Base-by-base conservation (phyloP, 2,329 filamentous ascomycete species). In the Hypoxylon sp. region DNA sequence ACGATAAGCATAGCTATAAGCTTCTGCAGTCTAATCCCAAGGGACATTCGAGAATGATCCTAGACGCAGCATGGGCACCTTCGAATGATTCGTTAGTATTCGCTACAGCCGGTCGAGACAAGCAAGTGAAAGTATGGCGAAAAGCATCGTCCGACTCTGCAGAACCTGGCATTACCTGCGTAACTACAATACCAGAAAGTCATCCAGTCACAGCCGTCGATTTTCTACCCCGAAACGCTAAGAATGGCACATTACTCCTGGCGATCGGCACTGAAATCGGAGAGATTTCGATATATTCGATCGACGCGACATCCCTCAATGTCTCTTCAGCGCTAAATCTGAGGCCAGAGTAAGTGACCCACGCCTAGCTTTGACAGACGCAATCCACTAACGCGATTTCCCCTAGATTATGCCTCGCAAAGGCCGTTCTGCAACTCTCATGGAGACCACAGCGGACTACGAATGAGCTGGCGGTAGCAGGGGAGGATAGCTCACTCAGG, bases 21-120 rank as follows among this genome's bases (percentile, higher is more conserved):
- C 82, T 91, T 2, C 79, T 88, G 42, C 84, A 90, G 68, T 84
- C 87, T 2, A 94, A 97, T 74, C 88, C 89, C 1, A 98, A 97
- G 81, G 95, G 93, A 0, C 96, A 99, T 79, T 86, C 92, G 3
- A 86, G 96, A 66, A 98, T 99, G 94, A 95, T 99, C 50, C 85
- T 98, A 13, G 94, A 94, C 77, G 92, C 90, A 1, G 89, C 92
- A 2, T 99, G 96, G 95, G 90, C 91, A 0, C 91, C 91, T 1
- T 30, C 85, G 6, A 72, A 76, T 1, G 76, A 77, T 6, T 86
- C 30, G 2, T 75, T 80, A 8, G 77, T 85, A 8, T 99, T 99
- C 80, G 92, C 92, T 11, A 99, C 96, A 0, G 95, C 95, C 1
- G 94, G 95, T 2, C 87, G 96, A 74, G 96, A 99, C 80, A 98